Base-by-base conservation (phyloP, 1,284 basidiomycete genomes). In the Leucoagaricus sp. region DNA sequence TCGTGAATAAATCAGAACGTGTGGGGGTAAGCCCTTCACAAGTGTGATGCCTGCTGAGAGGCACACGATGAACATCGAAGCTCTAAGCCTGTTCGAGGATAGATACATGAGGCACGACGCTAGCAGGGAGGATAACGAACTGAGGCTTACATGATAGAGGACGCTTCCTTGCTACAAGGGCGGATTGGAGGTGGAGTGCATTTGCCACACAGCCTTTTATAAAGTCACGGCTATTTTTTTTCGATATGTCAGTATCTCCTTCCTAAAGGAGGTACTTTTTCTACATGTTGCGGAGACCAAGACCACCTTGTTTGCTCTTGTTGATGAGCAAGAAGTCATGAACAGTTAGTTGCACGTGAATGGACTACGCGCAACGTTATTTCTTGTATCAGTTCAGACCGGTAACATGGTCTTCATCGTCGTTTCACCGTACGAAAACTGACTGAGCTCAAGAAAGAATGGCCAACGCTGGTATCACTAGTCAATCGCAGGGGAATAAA, bases 1-100 rank as follows among this genome's bases (percentile, higher is more conserved):
- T 5, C 80, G 79, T 4, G 82, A 81, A 62, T 81, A 85, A 28
- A 86, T 77, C n/a, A 85, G 73, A 12, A 80, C 64, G 17, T 69
- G 71, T 8, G 76, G 70, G 10, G 50, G 49, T 60, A 60, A 52
- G 48, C 63, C 34, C 34, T 21, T 19, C 15, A 55, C 55, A 49
- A 58, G 15, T 49, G 45, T 15, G 40, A 53, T 26, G 40, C 29
- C 49, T n/a, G 51, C 36, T 21, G 49, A 50, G 51, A 52, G 40
- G 42, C 46, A 52, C n/a, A 49, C 44, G 23, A 49, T 29, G 28
- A 56, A 17, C n/a, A 15, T 7, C 40, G 19, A 49, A 29, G 9
- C 8, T 41, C 17, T 21, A 21, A 31, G 19, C 33, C 25, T 44
- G 12, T 26, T 41, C 28, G 10, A 28, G 33, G 36, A 41, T 3